phyloP scores from a whole-genome alignment of 2,329 filamentous ascomycete genomes.

The Camillea tinctor region DNA sequence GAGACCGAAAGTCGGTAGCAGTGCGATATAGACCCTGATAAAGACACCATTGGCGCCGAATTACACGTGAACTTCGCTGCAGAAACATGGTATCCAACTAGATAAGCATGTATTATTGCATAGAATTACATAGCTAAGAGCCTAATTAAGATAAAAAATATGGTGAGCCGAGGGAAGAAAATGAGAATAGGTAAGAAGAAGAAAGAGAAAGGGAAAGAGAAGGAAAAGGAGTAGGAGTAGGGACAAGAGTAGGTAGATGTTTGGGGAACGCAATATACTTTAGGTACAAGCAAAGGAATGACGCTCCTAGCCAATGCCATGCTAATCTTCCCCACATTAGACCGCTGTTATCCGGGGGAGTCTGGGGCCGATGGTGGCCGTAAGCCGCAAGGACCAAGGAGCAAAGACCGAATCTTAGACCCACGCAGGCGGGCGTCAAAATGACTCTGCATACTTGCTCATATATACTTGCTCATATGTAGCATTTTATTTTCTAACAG shows the following conservation, averaged over 20 bases:
- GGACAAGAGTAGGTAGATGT: too few relatives aligned
- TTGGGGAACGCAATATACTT: slow-evolving; percentile 5
- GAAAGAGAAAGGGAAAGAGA: not conserved
- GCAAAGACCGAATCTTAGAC: not conserved
- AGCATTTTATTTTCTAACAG: too few relatives aligned
- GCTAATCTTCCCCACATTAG: slow-evolving; percentile 23
- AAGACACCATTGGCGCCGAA: slow-evolving; percentile 51
- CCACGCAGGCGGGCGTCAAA: too few relatives aligned
- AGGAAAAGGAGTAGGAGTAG: slow-evolving; percentile 3
- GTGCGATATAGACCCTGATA: slow-evolving; percentile 40
- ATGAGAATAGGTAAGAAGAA: not conserved
- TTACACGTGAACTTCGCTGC: slow-evolving; percentile 48
- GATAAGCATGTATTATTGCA: not conserved
- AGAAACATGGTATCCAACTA: slow-evolving; percentile 50
- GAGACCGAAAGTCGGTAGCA: slow-evolving; percentile 31
- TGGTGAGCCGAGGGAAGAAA: not conserved
- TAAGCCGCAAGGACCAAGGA: not conserved
- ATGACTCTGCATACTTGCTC: too few relatives aligned
- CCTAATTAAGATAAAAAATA: not conserved
- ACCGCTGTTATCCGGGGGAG: slow-evolving; percentile 25
- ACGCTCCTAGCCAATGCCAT: slow-evolving; percentile 1
- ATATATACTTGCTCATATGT: too few relatives aligned
- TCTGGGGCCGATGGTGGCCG: slow-evolving; percentile 5
- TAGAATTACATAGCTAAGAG: not conserved
- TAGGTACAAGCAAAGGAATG: slow-evolving; percentile 10